Percentiles rank a stretch among this genome's conserved stretches.
Evolutionary conservation across 352 stramenopile genomes (phyloP).

Genomic region (Pythium insidiosum): DNA sequence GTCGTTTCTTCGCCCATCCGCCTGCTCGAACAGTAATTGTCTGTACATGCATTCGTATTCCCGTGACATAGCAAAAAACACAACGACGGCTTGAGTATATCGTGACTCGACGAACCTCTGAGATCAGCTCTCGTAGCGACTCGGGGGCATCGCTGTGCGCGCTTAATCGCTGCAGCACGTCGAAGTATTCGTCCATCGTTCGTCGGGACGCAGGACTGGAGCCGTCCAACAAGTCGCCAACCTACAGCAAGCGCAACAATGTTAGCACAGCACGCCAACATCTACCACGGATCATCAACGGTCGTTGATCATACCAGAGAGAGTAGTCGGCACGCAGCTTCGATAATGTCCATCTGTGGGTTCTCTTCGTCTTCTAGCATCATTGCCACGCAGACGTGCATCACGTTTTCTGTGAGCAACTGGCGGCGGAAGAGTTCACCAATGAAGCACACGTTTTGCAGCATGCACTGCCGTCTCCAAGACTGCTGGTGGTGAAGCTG

Average conservation of each 20-base stretch:
- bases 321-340: slow-evolving; percentile 56
- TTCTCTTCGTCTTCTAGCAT: slow-evolving; percentile 74
- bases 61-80: no score
- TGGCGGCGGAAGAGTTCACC: slow-evolving; percentile 75
- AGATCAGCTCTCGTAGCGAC: slow-evolving; percentile 35
- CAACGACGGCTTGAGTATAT: no score
- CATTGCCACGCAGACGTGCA: slow-evolving; percentile 80
- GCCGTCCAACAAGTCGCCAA: slow-evolving; percentile 71
- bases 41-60: no score
- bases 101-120: slow-evolving; percentile 42
- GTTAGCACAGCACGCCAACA: no score
- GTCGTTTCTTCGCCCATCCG: slow-evolving; percentile 57
- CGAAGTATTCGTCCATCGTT: slow-evolving; percentile 83
- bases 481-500: slow-evolving; percentile 33
- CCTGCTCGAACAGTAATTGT: slow-evolving; percentile 28
- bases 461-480: slow-evolving; percentile 69
- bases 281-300: no score
- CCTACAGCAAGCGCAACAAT: slow-evolving; percentile 24
- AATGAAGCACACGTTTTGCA: slow-evolving; percentile 62
- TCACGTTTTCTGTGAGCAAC: slow-evolving; percentile 75
- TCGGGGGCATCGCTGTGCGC: slow-evolving; percentile 25
- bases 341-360: slow-evolving; percentile 52
- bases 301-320: slow-evolving; percentile 45
- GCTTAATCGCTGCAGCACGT: slow-evolving; percentile 45
- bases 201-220: slow-evolving; percentile 71